These are phyloP conservation scores for Pyrenopolyporus hunteri DNA, from an alignment of 495 filamentous ascomycete species.

Conservation along the genomic window DNA sequence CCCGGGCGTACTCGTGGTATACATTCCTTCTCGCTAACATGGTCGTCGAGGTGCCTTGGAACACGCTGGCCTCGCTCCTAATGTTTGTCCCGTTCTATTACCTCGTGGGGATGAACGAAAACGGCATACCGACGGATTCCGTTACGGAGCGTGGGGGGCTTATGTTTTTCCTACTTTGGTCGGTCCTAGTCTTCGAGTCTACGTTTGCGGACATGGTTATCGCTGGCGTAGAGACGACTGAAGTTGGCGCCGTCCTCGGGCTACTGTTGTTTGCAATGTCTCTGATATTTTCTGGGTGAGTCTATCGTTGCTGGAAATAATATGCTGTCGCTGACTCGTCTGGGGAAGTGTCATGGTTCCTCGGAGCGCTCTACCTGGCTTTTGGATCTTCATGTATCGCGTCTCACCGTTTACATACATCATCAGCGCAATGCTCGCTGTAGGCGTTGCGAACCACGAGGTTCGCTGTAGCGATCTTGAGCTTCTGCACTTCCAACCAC, in stretches of 20 bases:
- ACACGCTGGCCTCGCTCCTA: conserved; percentile 69
- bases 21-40: conserved; percentile 82
- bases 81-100: conserved; percentile 79
- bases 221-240: conserved; percentile 67
- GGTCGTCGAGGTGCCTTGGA: conserved; percentile 76
- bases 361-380: conserved; percentile 58
- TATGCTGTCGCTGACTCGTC: conserved; percentile 35
- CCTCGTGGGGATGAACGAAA: conserved; percentile 74
- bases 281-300: conserved; percentile 19
- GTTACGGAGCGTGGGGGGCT: conserved; percentile 66
- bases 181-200: conserved; percentile 70
- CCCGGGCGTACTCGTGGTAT: conserved; percentile 80
- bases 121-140: conserved; percentile 62
- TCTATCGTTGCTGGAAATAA: not conserved
- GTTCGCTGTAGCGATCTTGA: conserved; percentile 61
- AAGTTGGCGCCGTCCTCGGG: conserved; percentile 65
- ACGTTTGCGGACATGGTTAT: conserved; percentile 72
- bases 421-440: conserved; percentile 57
- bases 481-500: conserved; percentile 55
- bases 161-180: conserved; percentile 67
- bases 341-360: conserved; percentile 55
- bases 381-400: conserved; percentile 77
- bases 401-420: conserved; percentile 68
- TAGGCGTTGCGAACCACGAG: conserved; percentile 54
- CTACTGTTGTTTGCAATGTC: conserved; percentile 8